Evolutionary conservation across 768 basidiomycete genomes (phyloP), one percentile per base, ranked within the genome.

Genomic region (Paxillus rubicundulus): DNA sequence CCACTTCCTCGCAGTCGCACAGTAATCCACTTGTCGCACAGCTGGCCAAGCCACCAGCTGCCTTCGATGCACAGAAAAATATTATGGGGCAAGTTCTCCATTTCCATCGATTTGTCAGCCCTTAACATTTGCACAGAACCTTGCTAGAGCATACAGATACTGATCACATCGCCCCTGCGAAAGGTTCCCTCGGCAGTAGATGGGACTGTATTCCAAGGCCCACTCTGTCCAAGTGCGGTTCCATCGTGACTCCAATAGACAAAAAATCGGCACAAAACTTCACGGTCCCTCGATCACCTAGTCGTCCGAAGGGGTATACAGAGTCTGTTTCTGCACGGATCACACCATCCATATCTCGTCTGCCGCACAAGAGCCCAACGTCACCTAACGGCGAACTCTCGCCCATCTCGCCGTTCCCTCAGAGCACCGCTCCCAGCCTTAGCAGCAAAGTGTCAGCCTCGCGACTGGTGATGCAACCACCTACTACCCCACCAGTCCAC

Each of bases 1-100:
- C 83, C 5, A 79, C 81, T 4, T 84, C 82, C 6, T 81, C 83
- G 10, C 73, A 78, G 36, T 82, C 82, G 13, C 74, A 79, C 16
- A 32, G 50, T 42, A 24, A 49, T 20, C 39, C 44, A 12, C 5
- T 42, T 9, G 53, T 44, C 5, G 17, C 43, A 9, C 47, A 49
- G 5, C 37, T n/a, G 14, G 14, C 21, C 41, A 53, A 41, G 47
- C 20, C 37, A 10, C 52, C 20, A 0, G 17, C 45, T 42, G 21
- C 18, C 20, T 18, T 45, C 12, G 46, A 48, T 47, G 55, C 61
- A 40, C 47, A 44, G 33, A 40, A 42, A 28, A n/a, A 27, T 14
- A 47, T 14, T 10, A 38, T 39, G 30, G 54, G 46, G 58, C 57
- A 42, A 37, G 42, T 7, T 20, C 10, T 10, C 16, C 39, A 18